A percentile compares a stretch with the other conserved stretches of the same genome.
phyloP scores from a whole-genome alignment of 768 basidiomycete genomes.

The Gloeostereum incarnatum region DNA sequence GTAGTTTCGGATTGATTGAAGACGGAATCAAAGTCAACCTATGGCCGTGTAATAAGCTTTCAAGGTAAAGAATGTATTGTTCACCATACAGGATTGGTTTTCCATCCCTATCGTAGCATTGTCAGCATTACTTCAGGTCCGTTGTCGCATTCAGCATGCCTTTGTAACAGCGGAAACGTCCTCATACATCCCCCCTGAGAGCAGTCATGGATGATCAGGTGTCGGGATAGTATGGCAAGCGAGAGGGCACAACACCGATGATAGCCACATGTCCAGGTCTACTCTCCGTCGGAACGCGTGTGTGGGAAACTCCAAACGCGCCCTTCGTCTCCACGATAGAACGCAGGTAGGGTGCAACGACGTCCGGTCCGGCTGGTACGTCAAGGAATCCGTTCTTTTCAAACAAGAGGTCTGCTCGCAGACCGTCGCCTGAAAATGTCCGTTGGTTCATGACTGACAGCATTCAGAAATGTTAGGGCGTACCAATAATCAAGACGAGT shows the following conservation, averaged over 20 bases:
- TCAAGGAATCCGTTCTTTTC: conserved; percentile 49
- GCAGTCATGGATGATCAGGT: neutral
- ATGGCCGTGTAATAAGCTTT: neutral
- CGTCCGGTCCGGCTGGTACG: conserved; percentile 38
- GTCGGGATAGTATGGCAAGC: conserved; percentile 5
- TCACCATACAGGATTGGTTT: conserved; percentile 64
- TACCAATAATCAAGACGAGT: conserved; percentile 75
- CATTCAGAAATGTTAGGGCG: conserved; percentile 9
- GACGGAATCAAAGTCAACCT: conserved; percentile 80
- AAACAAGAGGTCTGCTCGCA: conserved; percentile 76
- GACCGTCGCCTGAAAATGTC: conserved; percentile 65
- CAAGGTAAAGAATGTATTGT: neutral
- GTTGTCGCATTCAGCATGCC: conserved; percentile 18
- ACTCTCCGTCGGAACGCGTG: conserved; percentile 81
- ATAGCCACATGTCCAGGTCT: conserved; percentile 85
- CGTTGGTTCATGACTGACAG: conserved; percentile 2
- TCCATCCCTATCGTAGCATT: conserved; percentile 56
- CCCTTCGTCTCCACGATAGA: conserved; percentile 58
- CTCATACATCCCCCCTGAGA: conserved; percentile 77
- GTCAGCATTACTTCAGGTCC: conserved; percentile 6
- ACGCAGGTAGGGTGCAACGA: conserved; percentile 69
- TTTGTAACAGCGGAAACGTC: conserved; percentile 85
- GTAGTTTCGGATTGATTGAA: conserved; percentile 76
- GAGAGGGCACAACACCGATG: conserved; percentile 56
- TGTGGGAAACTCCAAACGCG: conserved; percentile 80